phyloP scores from a whole-genome alignment of 768 basidiomycete species.

The Suillus variegatus region DNA sequence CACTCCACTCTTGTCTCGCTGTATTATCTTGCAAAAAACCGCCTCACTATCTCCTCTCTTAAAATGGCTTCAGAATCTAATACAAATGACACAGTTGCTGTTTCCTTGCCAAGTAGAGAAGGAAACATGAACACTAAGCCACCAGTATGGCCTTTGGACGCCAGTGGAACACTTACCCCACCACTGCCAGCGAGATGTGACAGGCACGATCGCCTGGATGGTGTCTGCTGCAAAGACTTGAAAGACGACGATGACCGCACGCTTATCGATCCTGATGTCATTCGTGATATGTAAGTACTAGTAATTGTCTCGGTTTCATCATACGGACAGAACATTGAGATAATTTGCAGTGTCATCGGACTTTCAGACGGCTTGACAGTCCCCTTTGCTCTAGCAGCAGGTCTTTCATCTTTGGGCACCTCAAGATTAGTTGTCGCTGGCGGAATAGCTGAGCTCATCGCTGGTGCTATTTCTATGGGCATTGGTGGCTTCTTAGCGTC shows the following conservation, averaged over 20 bases:
- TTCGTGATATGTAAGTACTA: slow-evolving; percentile 75
- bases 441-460: slow-evolving; percentile 93
- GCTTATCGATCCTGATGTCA: slow-evolving; percentile 82
- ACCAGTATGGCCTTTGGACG: slow-evolving; percentile 67
- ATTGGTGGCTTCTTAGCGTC: slow-evolving; percentile 97
- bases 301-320: neutral
- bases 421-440: slow-evolving; percentile 92
- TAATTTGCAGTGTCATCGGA: slow-evolving; percentile 67
- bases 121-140: slow-evolving; percentile 33
- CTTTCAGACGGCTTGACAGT: slow-evolving; percentile 89
- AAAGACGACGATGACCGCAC: slow-evolving; percentile 78
- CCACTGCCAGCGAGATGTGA: slow-evolving; percentile 62
- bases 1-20: no score
- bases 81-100: slow-evolving; percentile 8
- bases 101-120: slow-evolving; percentile 23
- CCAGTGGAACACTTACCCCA: slow-evolving; percentile 38
- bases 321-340: slow-evolving; percentile 7
- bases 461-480: slow-evolving; percentile 97
- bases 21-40: no score
- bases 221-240: slow-evolving; percentile 88
- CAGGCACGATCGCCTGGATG: slow-evolving; percentile 51
- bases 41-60: neutral
- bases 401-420: slow-evolving; percentile 85
- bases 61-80: slow-evolving; percentile 3
- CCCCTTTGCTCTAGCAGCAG: slow-evolving; percentile 89